A percentile compares a stretch with the other conserved stretches of the same genome.
These are phyloP conservation scores for Spergularia marina DNA, from an alignment of 148 eudicot genomes.

Conservation along the genomic window DNA sequence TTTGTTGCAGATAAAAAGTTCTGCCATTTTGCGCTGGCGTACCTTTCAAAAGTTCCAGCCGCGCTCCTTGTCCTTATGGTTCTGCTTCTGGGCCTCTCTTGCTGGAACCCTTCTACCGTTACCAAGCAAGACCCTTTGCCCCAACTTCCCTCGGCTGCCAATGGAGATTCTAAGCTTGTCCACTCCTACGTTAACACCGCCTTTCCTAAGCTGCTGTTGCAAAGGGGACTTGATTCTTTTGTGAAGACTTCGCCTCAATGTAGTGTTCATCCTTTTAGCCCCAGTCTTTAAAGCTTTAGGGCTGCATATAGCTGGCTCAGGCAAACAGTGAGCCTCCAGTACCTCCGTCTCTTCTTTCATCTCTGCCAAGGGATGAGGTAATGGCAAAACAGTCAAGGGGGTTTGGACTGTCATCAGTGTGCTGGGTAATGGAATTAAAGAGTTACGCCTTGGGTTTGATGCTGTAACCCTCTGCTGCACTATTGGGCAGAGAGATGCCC, in stretches of 20 bases:
- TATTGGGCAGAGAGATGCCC: constrained; percentile 69
- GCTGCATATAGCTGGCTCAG: constrained; percentile 45
- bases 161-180: constrained; percentile 87
- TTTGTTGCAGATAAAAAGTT: too few relatives aligned
- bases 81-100: constrained; percentile 49
- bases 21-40: neutral
- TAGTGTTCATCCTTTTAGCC: constrained; percentile 47
- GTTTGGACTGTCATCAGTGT: constrained; percentile 33
- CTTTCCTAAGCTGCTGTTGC: constrained; percentile 53
- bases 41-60: constrained; percentile 73
- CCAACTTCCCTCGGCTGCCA: constrained; percentile 61
- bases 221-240: constrained; percentile 66
- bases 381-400: constrained; percentile 29
- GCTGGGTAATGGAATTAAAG: constrained; percentile 68
- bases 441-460: constrained; percentile 56
- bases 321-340: constrained; percentile 26
- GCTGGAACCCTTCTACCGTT: constrained; percentile 38
- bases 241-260: constrained; percentile 65
- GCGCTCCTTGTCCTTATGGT: constrained; percentile 64
- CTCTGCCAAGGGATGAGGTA: constrained; percentile 44
- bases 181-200: constrained; percentile 62
- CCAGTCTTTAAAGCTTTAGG: constrained; percentile 49
- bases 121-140: constrained; percentile 51
- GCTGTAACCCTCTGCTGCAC: constrained; percentile 35
- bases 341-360: constrained; percentile 35